Conservation (phyloP, 345 rosid genomes). For the Lepidium sativum region DNA sequence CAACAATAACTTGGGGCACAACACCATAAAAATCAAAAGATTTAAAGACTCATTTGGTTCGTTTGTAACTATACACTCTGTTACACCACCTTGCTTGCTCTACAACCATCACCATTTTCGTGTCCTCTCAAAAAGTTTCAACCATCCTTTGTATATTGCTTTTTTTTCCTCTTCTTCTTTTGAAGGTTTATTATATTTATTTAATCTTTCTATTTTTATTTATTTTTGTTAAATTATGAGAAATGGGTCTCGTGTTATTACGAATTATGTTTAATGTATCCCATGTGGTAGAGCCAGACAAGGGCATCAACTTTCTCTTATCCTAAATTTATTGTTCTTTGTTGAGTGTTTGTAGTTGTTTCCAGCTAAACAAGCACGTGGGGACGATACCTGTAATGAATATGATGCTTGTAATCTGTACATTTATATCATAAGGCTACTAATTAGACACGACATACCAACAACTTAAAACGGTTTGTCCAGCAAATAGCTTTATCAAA, state of each 20-base stretch:
- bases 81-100: slow-evolving; percentile 7
- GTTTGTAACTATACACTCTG: slow-evolving; percentile 20
- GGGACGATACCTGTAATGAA: slow-evolving; percentile 1
- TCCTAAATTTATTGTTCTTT: slow-evolving; percentile 20
- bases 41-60: not conserved
- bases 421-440: not conserved
- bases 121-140: slow-evolving; percentile 4
- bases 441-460: not conserved
- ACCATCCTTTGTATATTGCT: slow-evolving; percentile 23
- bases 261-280: slow-evolving; percentile 5
- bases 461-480: slow-evolving; percentile 13
- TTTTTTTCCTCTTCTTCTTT: not conserved
- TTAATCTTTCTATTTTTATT: slow-evolving; percentile 28
- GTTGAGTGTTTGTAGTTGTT: slow-evolving; percentile 13
- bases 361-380: slow-evolving; percentile 20
- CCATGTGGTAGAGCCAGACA: slow-evolving; percentile 23
- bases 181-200: slow-evolving; percentile 28
- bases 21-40: not conserved
- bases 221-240: not conserved
- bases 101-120: slow-evolving; percentile 1
- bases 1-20: slow-evolving; percentile 28
- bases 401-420: slow-evolving; percentile 13
- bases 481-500: not conserved
- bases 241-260: not conserved
- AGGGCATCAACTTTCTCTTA: slow-evolving; percentile 23